Base-by-base conservation (phyloP, 768 basidiomycete genomes). In the Mycena rosella region DNA sequence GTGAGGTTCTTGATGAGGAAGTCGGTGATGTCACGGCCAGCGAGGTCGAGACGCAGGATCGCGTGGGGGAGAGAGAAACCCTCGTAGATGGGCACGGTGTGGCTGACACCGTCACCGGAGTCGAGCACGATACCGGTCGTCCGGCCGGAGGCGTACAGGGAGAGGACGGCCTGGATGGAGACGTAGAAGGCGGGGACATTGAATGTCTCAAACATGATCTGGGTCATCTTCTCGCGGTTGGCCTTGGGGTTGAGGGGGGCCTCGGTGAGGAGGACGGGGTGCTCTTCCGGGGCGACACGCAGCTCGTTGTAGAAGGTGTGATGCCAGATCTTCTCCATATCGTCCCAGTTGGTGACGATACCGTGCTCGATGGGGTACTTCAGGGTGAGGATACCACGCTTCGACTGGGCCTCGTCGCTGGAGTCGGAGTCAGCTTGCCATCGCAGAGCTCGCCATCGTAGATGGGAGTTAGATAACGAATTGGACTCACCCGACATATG, bases 191-290 rank as follows among this genome's bases (percentile, higher is more conserved):
- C 89, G 63, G 89, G 89, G 15, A 85, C 86, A 80, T 89, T 90
- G 85, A 90, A 91, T 36, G 89, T 91, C 82, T 91, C 89, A 80
- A 91, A 91, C 88, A 90, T 90, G 86, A 90, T 90, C 79, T 91
- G 89, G 70, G 89, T 90, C 86, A 87, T 89, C 85, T 89, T 89
- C 80, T 89, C 89, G 72, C 89, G 81, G 84, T 90, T 90, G 60
- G 86, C 86, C 82, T 91, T 90, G 65, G 89, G 89, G 84, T 91
- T 91, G 70, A 90, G 83, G 11, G 89, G 89, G 29, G 89, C 89
- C 78, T 91, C 89, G 68, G 89, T 91, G 74, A 90, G 83, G 49
- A 91, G 82, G 72, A 90, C 87, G 71, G 89, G 89, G 85, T 90
- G 89, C 82, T 91, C 89, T 77, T 91, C 89, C 45, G 89, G n/a